Base-by-base conservation (phyloP, 139 green algal genomes). In the Coelastrella sp. region DNA sequence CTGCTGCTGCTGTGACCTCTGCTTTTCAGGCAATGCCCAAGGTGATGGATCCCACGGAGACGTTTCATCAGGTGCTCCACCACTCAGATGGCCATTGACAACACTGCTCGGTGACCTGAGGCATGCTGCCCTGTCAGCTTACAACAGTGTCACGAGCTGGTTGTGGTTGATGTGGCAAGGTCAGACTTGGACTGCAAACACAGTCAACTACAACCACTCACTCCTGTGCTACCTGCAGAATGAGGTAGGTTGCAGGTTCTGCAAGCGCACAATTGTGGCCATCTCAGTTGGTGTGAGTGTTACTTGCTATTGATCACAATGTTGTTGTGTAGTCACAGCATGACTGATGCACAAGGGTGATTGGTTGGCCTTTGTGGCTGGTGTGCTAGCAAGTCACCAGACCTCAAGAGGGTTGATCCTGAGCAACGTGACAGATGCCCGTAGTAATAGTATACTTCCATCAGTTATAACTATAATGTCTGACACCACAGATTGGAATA, bases 171-270 rank as follows among this genome's bases (percentile, higher is more conserved):
- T 78, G 19, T 78, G 70, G 70, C 8, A 6, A 24, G 70, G 70
- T 15, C 19, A 17, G 63, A 17, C 12, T 72, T 17, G 20, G 8
- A n/a, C 6, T 25, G 70, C 20, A 25, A 19, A 19, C 20, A 25
- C 20, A 25, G 70, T 78, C 70, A 78, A 78, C 70, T 35, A 25
- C 20, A 78, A 78, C 6, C 19, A 78, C 70, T 15, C 70, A 12
- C 70, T 78, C 15, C 70, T 78, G 70, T 78, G 70, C 22, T 78
- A 78, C 20, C n/a, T 78, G 70, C 70, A 78, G 70, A 78, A 25
- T 78, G 70, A 78, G 70, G 70, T 78, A 49, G 70, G 70, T 3
- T 6, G 3, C 35, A 49, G 35, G 3, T 1, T 49, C 35, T 49
- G 35, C 3, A 49, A 5, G 35, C 3, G 35, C 35, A 49, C 35